Evolutionary conservation across 257 asterid genomes (phyloP).

Genomic region (Solanum chmielewskii): DNA sequence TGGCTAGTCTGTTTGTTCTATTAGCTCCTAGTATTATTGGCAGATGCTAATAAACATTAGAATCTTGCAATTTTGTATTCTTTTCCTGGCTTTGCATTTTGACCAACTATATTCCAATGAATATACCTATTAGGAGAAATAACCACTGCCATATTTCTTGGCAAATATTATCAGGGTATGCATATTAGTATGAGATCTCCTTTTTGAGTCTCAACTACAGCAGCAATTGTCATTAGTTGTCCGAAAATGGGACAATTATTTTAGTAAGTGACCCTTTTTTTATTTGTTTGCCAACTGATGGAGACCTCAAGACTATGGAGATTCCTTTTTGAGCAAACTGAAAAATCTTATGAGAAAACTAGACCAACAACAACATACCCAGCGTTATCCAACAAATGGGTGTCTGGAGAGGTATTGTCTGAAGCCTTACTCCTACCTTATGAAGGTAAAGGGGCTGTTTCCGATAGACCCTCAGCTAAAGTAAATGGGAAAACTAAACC

Average conservation of each 20-base stretch:
- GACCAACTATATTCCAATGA: background rate
- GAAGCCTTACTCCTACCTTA: background rate
- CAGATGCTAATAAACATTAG: background rate
- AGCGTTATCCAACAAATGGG: background rate
- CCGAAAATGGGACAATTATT: background rate
- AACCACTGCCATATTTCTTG: background rate
- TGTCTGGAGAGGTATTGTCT: background rate
- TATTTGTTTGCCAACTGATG: background rate
- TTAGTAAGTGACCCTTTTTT: background rate
- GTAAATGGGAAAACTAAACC: background rate
- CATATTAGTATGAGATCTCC: background rate
- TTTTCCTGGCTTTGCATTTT: background rate
- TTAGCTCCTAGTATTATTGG: background rate
- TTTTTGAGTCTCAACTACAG: background rate
- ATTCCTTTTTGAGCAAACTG: background rate
- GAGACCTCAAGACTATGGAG: background rate
- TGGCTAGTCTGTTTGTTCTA: background rate
- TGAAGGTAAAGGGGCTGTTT: background rate
- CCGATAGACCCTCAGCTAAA: background rate
- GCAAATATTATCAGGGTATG: background rate
- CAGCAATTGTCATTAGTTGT: background rate
- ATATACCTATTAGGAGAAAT: background rate
- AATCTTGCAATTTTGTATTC: background rate
- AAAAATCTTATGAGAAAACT: background rate
- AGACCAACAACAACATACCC: background rate